Evolutionary conservation across 257 asterid species (phyloP).

Genomic region (Primulina huaijiensis): DNA sequence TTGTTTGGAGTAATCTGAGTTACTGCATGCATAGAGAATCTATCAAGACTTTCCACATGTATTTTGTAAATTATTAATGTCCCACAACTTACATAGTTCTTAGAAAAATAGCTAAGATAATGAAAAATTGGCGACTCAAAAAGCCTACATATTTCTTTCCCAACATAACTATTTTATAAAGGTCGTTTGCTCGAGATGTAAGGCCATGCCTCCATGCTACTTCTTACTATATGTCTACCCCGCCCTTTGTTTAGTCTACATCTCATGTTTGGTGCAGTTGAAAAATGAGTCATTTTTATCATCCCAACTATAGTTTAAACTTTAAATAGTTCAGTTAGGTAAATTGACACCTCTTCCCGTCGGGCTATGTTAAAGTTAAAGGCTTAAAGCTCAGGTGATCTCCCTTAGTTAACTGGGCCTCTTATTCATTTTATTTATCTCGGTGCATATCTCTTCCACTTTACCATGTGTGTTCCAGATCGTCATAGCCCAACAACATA

Average conservation of each 20-base stretch:
- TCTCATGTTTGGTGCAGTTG: background rate
- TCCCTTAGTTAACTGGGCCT: background rate
- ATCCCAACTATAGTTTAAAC: background rate
- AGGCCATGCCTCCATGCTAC: background rate
- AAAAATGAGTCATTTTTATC: background rate
- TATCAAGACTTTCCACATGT: background rate
- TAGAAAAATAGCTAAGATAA: constrained; percentile 1
- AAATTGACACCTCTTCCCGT: too few species aligned
- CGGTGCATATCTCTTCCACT: background rate
- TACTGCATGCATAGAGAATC: constrained; percentile 7
- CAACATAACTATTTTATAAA: background rate
- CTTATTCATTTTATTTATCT: background rate
- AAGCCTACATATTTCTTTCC: too few species aligned
- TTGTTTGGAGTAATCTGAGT: background rate
- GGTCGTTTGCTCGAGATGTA: background rate
- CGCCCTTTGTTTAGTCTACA: background rate
- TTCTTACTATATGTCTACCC: background rate
- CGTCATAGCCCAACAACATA: background rate
- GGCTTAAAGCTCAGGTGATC: too few species aligned
- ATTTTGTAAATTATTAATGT: background rate
- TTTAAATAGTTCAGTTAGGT: background rate
- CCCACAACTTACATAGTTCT: background rate
- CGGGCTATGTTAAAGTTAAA: too few species aligned
- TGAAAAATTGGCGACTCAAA: background rate
- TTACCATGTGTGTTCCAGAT: background rate